A percentile compares a stretch with the other conserved stretches of the same genome.
Conservation (phyloP, 2,329 filamentous ascomycete genomes). For the Cladophialophora psammophila region DNA sequence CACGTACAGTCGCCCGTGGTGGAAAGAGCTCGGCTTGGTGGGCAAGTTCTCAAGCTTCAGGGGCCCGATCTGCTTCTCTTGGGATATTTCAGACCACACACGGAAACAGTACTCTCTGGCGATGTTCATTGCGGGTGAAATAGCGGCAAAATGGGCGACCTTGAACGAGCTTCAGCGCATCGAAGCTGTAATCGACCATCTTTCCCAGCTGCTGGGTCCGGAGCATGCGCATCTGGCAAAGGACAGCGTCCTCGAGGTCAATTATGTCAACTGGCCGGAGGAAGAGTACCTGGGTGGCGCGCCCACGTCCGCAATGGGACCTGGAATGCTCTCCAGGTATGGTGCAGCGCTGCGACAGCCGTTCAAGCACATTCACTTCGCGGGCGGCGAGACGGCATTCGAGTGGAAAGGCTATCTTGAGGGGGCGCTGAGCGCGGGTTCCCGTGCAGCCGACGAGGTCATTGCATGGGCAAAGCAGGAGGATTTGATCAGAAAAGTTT, state of each 20-base stretch:
- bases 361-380: slow-evolving; percentile 58
- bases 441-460: slow-evolving; percentile 58
- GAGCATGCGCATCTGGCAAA: slow-evolving; percentile 21
- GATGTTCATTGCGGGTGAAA: slow-evolving; percentile 51
- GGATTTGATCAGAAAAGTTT: slow-evolving; percentile 2
- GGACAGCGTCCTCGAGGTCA: slow-evolving; percentile 46
- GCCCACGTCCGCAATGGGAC: slow-evolving; percentile 48
- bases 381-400: slow-evolving; percentile 60
- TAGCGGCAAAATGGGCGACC: slow-evolving; percentile 46
- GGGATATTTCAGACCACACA: slow-evolving; percentile 51
- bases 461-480: slow-evolving; percentile 35
- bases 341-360: slow-evolving; percentile 46
- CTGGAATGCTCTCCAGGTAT: slow-evolving; percentile 48
- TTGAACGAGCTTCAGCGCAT: slow-evolving; percentile 18
- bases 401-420: slow-evolving; percentile 67
- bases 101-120: slow-evolving; percentile 46
- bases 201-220: slow-evolving; percentile 25
- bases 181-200: slow-evolving; percentile 30
- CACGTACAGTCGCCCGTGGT: slow-evolving; percentile 53
- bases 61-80: slow-evolving; percentile 56
- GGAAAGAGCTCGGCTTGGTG: slow-evolving; percentile 44
- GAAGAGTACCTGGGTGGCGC: slow-evolving; percentile 51
- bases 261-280: slow-evolving; percentile 48
- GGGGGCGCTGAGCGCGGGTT: slow-evolving; percentile 59
- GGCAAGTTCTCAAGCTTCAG: slow-evolving; percentile 48